Evolutionary conservation across 345 rosid genomes (phyloP).

Genomic region (Eucalyptus erythrocorys): DNA sequence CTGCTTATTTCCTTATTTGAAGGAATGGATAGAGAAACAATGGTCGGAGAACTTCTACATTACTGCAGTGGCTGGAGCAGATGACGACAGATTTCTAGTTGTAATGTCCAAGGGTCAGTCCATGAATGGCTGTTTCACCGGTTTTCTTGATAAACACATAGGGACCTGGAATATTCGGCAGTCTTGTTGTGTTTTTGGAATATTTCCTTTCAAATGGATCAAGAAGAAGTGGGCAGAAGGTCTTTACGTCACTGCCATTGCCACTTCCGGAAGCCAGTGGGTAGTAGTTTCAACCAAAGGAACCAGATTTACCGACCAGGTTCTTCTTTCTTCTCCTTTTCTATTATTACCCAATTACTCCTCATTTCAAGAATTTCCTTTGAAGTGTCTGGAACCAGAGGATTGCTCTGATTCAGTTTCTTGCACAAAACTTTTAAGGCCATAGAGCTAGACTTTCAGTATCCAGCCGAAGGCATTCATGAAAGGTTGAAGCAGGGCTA

Average conservation of each 20-base stretch:
- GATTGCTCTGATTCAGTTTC: not conserved
- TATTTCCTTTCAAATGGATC: constrained; percentile 12
- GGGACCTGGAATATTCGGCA: constrained; percentile 5
- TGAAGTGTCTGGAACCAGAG: not conserved
- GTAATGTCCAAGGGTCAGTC: constrained; percentile 80
- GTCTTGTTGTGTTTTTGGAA: constrained; percentile 2
- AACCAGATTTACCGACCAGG: not conserved
- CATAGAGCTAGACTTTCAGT: not conserved
- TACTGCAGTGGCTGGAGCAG: constrained; percentile 84
- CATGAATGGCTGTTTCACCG: not conserved
- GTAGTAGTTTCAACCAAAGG: constrained; percentile 5
- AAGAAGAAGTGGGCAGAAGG: constrained; percentile 12
- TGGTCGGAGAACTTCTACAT: constrained; percentile 88
- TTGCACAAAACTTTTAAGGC: not conserved
- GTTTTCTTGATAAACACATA: not conserved
- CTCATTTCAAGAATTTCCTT: not conserved
- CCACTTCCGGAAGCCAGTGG: constrained; percentile 5
- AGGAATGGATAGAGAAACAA: constrained; percentile 95
- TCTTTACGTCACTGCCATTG: constrained; percentile 7
- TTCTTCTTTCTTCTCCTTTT: not conserved
- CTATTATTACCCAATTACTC: not conserved
- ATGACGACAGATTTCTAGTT: constrained; percentile 73
- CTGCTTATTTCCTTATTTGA: not conserved
- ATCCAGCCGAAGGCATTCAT: not conserved
- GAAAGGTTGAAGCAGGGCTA: not conserved